Evolutionary conservation across 2,329 filamentous ascomycete genomes (phyloP).

Genomic region (Penicillium sclerotigenum): DNA sequence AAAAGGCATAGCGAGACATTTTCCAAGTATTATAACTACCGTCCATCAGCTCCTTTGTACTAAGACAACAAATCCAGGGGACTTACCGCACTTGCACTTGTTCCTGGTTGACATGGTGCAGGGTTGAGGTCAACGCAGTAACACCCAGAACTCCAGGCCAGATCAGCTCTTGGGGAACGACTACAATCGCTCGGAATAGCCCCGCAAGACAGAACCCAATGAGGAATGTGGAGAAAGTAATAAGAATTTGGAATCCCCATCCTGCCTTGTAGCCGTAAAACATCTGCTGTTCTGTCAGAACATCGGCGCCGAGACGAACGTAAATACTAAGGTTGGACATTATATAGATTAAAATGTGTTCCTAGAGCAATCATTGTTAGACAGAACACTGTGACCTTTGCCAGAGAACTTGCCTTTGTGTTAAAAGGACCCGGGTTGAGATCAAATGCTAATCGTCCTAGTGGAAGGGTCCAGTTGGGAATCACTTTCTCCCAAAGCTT

Average conservation of each 20-base stretch:
- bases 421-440: constrained; percentile 34
- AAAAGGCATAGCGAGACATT: constrained; percentile 34
- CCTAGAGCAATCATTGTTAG: constrained; percentile 9
- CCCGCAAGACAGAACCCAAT: constrained; percentile 60
- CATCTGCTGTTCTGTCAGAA: constrained; percentile 29
- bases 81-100: constrained; percentile 38
- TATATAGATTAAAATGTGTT: constrained; percentile 27
- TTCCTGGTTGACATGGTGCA: constrained; percentile 58
- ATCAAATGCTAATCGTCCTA: constrained; percentile 39
- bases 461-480: constrained; percentile 19
- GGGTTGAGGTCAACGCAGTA: constrained; percentile 65
- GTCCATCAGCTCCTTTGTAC: constrained; percentile 40
- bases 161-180: constrained; percentile 57
- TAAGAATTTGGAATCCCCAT: constrained; percentile 31
- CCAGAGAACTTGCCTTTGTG: constrained; percentile 22
- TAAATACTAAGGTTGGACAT: constrained; percentile 33
- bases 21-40: constrained; percentile 39
- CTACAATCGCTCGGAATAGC: constrained; percentile 59
- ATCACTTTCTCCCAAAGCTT: constrained; percentile 29
- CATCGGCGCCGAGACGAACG: constrained; percentile 26
- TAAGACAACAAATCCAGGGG: constrained; percentile 15
- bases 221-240: constrained; percentile 64
- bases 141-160: constrained; percentile 53
- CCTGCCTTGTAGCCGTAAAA: constrained; percentile 27
- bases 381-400: not conserved